Conservation (phyloP, 495 filamentous ascomycete species). For the Hypomontagnella submonticulosa region DNA sequence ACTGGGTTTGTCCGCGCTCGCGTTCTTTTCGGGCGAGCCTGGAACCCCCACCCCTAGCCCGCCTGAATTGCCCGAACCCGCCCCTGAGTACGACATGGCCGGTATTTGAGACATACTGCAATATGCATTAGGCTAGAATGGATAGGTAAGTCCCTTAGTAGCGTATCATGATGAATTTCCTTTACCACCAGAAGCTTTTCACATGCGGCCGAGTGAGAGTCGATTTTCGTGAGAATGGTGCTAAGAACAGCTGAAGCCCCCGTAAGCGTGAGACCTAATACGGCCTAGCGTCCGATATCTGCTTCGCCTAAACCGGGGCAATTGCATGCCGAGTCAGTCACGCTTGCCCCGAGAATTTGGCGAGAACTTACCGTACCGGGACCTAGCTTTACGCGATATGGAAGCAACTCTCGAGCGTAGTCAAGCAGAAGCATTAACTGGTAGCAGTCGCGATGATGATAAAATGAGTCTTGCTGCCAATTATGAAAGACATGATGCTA, state of each 20-base stretch:
- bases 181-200: background rate
- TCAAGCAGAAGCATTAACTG: no score
- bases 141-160: background rate
- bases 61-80: background rate
- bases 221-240: background rate
- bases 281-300: constrained; percentile 13
- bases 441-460: background rate
- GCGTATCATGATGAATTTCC: background rate
- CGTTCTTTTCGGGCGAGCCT: constrained; percentile 17
- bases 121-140: background rate
- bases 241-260: background rate
- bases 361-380: constrained; percentile 14
- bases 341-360: constrained; percentile 20
- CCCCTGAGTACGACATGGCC: background rate
- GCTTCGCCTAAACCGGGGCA: constrained; percentile 10
- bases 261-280: constrained; percentile 14
- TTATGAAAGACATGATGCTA: constrained; percentile 1
- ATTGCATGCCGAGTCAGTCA: constrained; percentile 21
- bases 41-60: background rate
- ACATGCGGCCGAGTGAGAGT: background rate
- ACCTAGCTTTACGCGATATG: background rate
- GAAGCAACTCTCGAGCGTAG: background rate
- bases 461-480: background rate
- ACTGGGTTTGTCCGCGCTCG: background rate
- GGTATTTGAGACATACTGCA: constrained; percentile 19